Percentiles rank a stretch among this genome's conserved stretches.
Conservation (phyloP, 2,329 filamentous ascomycete species). For the Tolypocladium cylindrosporum region DNA sequence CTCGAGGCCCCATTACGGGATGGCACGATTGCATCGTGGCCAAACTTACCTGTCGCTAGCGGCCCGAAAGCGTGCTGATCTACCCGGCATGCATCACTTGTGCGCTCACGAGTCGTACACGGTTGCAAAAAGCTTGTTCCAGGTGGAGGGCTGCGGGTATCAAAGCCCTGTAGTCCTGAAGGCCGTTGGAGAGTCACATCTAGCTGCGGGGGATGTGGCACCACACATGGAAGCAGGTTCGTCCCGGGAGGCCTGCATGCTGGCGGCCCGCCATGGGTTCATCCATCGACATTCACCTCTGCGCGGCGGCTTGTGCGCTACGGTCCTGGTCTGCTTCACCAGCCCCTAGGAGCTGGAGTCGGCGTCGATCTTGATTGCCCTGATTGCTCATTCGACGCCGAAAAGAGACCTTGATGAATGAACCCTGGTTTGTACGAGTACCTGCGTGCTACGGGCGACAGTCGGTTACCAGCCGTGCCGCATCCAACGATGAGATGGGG, state of each 20-base stretch:
- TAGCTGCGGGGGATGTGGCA: background rate
- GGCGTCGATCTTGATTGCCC: background rate
- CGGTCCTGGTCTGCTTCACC: background rate
- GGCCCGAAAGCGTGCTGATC: constrained; percentile 8
- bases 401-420: background rate
- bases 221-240: background rate
- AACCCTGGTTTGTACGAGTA: background rate
- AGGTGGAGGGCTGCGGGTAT: background rate
- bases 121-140: background rate
- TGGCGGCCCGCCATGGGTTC: background rate
- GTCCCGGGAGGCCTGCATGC: background rate
- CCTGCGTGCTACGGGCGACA: background rate
- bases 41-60: background rate
- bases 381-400: background rate
- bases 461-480: background rate
- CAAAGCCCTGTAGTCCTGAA: background rate
- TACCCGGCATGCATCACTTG: constrained; percentile 1
- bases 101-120: background rate
- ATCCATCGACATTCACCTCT: background rate
- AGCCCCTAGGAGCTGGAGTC: background rate
- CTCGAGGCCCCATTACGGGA: constrained; percentile 16
- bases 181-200: background rate
- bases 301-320: background rate
- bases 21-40: constrained; percentile 17
- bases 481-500: background rate